Conservation (phyloP, 148 eudicot species). For the Talinum fruticosum region DNA sequence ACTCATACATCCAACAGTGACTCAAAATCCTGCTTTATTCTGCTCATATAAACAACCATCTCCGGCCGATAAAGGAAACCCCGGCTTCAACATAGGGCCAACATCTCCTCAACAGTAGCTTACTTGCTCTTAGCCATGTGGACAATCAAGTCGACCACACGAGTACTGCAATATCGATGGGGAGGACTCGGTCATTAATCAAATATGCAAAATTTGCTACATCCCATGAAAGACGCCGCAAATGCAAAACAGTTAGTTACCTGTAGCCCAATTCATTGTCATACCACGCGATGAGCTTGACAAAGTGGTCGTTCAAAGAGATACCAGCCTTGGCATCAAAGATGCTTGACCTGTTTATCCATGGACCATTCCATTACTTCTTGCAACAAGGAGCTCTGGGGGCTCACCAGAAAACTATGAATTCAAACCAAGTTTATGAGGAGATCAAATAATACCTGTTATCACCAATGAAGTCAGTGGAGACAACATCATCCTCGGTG, state of each 20-base stretch:
- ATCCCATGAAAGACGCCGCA: too few relatives aligned
- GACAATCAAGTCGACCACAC: conserved; percentile 74
- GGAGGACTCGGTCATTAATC: too few relatives aligned
- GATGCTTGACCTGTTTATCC: conserved; percentile 63
- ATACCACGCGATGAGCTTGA: conserved; percentile 82
- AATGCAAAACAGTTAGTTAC: conserved; percentile 43
- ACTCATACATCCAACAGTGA: background rate
- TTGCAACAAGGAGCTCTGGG: background rate
- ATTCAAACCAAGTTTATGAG: too few relatives aligned
- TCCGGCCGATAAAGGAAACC: background rate
- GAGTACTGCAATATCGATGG: conserved; percentile 42
- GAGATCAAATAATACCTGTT: conserved; percentile 36
- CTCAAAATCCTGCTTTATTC: conserved; percentile 27
- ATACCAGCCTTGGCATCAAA: conserved; percentile 95
- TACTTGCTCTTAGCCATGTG: conserved; percentile 54
- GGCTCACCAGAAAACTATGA: background rate
- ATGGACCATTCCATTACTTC: background rate
- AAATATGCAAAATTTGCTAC: too few relatives aligned
- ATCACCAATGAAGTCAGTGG: conserved; percentile 68
- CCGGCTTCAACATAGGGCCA: background rate
- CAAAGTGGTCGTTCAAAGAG: conserved; percentile 65
- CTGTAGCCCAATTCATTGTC: conserved; percentile 98
- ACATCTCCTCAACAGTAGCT: conserved; percentile 12
- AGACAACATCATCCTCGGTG: conserved; percentile 69
- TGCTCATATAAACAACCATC: background rate